phyloP scores from a whole-genome alignment of 352 stramenopile genomes.

The Phytophthora fragariaefolia region DNA sequence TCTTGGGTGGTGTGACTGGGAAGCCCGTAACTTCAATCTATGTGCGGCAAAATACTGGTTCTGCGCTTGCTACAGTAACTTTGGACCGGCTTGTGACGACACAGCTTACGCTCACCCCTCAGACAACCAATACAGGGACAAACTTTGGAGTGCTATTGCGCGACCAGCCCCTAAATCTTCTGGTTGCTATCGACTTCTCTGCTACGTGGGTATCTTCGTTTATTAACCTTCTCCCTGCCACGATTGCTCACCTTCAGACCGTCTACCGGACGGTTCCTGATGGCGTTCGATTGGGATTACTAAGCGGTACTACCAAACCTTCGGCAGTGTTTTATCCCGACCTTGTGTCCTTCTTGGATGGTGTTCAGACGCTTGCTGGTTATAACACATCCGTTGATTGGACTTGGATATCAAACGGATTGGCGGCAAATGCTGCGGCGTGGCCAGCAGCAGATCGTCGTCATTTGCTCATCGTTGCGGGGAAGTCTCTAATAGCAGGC shows the following conservation, averaged over 20 bases:
- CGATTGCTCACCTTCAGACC: conserved; percentile 46
- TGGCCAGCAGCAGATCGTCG: conserved; percentile 42
- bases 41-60: conserved; percentile 17
- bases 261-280: conserved; percentile 33
- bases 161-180: conserved; percentile 48
- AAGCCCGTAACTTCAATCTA: conserved; percentile 33
- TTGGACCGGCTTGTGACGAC: conserved; percentile 48
- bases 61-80: conserved; percentile 22
- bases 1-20: conserved; percentile 10
- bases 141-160: conserved; percentile 29
- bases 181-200: conserved; percentile 54
- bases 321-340: conserved; percentile 25
- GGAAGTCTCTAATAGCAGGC: conserved; percentile 15
- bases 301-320: conserved; percentile 24
- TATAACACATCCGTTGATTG: conserved; percentile 19
- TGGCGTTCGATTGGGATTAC: conserved; percentile 40
- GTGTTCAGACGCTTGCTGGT: conserved; percentile 17
- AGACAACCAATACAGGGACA: conserved; percentile 3
- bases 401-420: conserved; percentile 22
- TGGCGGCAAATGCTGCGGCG: conserved; percentile 11
- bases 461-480: conserved; percentile 30
- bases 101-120: conserved; percentile 39
- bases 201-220: conserved; percentile 22
- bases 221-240: conserved; percentile 43
- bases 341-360: conserved; percentile 29